Evolutionary conservation across 1,284 basidiomycete genomes (phyloP).

Genomic region (Pulchroboletus neoregius): DNA sequence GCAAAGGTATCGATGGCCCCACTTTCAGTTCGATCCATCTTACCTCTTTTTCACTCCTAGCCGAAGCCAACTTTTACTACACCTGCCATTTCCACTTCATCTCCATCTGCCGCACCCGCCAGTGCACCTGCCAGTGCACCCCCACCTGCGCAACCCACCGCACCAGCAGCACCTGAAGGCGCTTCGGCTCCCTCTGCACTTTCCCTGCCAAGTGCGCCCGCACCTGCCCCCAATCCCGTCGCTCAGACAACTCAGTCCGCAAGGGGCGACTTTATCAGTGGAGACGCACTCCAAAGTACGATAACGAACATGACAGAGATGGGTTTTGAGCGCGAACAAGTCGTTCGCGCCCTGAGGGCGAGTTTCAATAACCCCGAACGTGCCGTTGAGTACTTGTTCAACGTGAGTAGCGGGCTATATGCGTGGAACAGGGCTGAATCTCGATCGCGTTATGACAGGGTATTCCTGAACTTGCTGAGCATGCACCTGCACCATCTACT

Average conservation of each 20-base stretch:
- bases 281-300: slow-evolving; percentile 68
- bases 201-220: slow-evolving; percentile 18
- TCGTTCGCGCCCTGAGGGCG: slow-evolving; percentile 83
- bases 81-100: slow-evolving; percentile 30
- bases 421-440: slow-evolving; percentile 2
- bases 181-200: slow-evolving; percentile 7
- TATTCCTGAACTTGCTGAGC: slow-evolving; percentile 56
- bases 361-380: slow-evolving; percentile 98
- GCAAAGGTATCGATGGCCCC: slow-evolving; percentile 65
- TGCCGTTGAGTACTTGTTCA: slow-evolving; percentile 97
- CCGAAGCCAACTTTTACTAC: slow-evolving; percentile 51
- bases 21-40: not conserved
- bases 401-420: slow-evolving; percentile 47
- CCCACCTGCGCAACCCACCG: slow-evolving; percentile 31
- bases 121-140: slow-evolving; percentile 33
- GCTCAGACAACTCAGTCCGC: slow-evolving; percentile 28
- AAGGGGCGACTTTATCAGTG: slow-evolving; percentile 66
- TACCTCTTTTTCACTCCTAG: slow-evolving; percentile 32
- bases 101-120: slow-evolving; percentile 28
- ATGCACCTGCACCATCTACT: slow-evolving; percentile 40
- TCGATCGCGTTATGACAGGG: slow-evolving; percentile 43
- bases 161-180: slow-evolving; percentile 20
- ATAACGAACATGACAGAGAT: slow-evolving; percentile 88
- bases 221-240: slow-evolving; percentile 31
- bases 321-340: slow-evolving; percentile 90